A percentile compares a stretch with the other conserved stretches of the same genome.
These are phyloP conservation scores for Eucalyptus polyanthemos DNA, from an alignment of 345 rosid species.

Conservation along the genomic window DNA sequence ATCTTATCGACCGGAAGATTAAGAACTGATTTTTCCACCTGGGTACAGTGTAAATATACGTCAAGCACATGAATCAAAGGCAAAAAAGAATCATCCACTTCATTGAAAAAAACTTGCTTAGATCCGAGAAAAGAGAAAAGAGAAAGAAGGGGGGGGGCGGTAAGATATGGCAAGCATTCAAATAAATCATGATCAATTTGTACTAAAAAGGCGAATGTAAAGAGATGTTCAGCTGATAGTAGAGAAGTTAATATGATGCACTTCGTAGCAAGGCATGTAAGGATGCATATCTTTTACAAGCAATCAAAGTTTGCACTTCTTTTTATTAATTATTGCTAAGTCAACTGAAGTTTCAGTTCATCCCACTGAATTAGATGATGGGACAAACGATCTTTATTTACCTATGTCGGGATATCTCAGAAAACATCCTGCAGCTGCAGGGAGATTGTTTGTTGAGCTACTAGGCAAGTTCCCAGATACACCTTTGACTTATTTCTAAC, in stretches of 20 bases:
- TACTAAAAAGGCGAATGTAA: neutral
- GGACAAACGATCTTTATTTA: neutral
- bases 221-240: neutral
- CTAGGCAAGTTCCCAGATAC: too few species aligned
- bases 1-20: constrained; percentile 92
- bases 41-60: neutral
- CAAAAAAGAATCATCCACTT: neutral
- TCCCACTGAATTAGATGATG: neutral
- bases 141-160: fast-evolving
- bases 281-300: neutral
- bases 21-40: constrained; percentile 75
- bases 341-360: neutral
- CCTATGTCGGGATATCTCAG: neutral
- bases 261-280: neutral
- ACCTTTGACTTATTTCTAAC: too few species aligned
- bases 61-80: neutral
- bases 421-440: neutral
- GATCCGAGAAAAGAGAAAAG: neutral
- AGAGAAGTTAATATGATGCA: neutral
- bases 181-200: neutral
- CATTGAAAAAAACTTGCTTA: neutral
- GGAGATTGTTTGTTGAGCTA: too few species aligned
- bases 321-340: neutral
- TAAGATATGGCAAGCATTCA: neutral
- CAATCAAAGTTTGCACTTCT: neutral